Evolutionary conservation across 2,329 filamentous ascomycete genomes (phyloP).

Genomic region (Sporothrix curviconia): DNA sequence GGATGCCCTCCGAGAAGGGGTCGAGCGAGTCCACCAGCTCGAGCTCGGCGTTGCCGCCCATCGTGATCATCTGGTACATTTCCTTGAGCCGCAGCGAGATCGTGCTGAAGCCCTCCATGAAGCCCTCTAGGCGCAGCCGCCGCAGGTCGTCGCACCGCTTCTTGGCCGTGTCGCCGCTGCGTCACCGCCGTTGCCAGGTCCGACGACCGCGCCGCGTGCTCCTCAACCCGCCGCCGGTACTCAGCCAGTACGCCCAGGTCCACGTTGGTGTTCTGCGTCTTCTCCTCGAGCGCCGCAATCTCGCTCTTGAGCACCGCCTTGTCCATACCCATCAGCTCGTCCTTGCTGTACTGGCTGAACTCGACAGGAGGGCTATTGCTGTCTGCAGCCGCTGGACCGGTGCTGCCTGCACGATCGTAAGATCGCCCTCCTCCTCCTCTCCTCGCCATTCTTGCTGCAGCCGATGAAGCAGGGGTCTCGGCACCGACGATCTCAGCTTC

Average conservation of each 20-base stretch:
- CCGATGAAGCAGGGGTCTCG: not conserved
- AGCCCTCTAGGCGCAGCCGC: constrained; percentile 82
- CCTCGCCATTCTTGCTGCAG: not conserved
- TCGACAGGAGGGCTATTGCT: constrained; percentile 36
- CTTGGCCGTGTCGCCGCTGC: constrained; percentile 79
- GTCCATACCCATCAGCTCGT: constrained; percentile 61
- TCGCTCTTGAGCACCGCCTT: constrained; percentile 56
- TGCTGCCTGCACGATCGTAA: constrained; percentile 27
- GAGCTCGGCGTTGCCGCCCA: constrained; percentile 96
- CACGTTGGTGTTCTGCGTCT: constrained; percentile 77
- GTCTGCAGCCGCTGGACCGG: constrained; percentile 13
- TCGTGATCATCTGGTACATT: constrained; percentile 99
- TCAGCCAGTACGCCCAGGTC: constrained; percentile 68
- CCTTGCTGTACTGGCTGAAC: constrained; percentile 70
- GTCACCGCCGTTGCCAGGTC: constrained; percentile 74
- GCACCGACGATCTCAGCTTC: not conserved
- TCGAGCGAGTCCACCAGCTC: constrained; percentile 95
- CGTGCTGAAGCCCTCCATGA: constrained; percentile 94
- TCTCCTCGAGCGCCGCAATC: constrained; percentile 57
- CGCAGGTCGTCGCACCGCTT: constrained; percentile 88
- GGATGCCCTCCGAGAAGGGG: constrained; percentile 91
- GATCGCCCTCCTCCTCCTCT: constrained; percentile 24
- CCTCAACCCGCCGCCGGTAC: constrained; percentile 34
- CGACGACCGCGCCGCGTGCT: constrained; percentile 48
- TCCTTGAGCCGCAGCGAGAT: constrained; percentile 95